A percentile compares a stretch with the other conserved stretches of the same genome.
Evolutionary conservation across 2,329 filamentous ascomycete species (phyloP).

Genomic region (Aureobasidium lini): DNA sequence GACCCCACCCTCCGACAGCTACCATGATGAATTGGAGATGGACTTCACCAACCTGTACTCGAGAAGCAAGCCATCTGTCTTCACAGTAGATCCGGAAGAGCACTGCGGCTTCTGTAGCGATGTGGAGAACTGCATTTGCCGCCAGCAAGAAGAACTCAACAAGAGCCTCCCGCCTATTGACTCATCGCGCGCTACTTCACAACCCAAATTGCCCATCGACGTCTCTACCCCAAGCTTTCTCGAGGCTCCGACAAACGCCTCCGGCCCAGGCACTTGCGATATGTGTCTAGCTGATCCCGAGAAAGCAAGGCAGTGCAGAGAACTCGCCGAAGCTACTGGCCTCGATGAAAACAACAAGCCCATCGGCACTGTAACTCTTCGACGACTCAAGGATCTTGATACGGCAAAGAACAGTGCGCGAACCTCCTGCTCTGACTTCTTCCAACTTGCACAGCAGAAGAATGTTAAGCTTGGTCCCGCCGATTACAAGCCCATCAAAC

Average conservation of each 20-base stretch:
- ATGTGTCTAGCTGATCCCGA: conserved; percentile 17
- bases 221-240: conserved; percentile 5
- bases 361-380: not conserved
- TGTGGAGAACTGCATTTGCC: conserved; percentile 15
- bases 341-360: conserved; percentile 3
- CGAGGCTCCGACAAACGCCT: conserved; percentile 11
- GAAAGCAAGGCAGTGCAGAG: conserved; percentile 16
- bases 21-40: conserved; percentile 9
- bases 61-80: conserved; percentile 6
- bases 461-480: conserved; percentile 7
- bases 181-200: not conserved
- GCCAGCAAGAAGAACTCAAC: conserved; percentile 11
- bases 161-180: conserved; percentile 9
- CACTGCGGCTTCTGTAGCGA: conserved; percentile 17
- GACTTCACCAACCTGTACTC: conserved; percentile 16
- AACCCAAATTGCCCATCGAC: not conserved
- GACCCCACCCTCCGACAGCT: conserved; percentile 15
- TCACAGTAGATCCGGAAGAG: conserved; percentile 7
- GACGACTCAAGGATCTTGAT: not conserved
- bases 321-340: conserved; percentile 13
- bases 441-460: conserved; percentile 9
- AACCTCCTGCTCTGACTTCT: conserved; percentile 17
- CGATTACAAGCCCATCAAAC: conserved; percentile 5
- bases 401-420: not conserved
- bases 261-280: conserved; percentile 17